A percentile compares a stretch with the other conserved stretches of the same genome.
phyloP scores from a whole-genome alignment of 768 basidiomycete genomes.

The Wakefieldia striispora region DNA sequence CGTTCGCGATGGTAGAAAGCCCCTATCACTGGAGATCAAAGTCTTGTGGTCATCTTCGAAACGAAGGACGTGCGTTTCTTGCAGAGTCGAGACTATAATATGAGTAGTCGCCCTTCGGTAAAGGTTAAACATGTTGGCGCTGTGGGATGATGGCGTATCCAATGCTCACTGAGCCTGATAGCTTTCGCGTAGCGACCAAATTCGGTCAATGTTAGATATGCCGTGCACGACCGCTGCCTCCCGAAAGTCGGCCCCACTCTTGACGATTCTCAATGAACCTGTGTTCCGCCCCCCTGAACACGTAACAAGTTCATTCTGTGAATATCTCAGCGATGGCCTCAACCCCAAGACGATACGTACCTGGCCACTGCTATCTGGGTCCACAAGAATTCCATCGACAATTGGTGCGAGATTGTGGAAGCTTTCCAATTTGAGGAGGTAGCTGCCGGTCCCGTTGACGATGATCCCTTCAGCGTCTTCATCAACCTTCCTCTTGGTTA shows the following conservation, averaged over 20 bases:
- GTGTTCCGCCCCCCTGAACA: conserved; percentile 80
- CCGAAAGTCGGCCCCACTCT: conserved; percentile 79
- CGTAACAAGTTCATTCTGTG: conserved; percentile 76
- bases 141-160: no score
- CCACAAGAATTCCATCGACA: conserved; percentile 73
- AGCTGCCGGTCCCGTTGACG: conserved; percentile 52
- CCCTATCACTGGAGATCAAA: conserved; percentile 34
- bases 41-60: conserved; percentile 35
- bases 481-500: conserved; percentile 36
- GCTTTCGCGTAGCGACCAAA: conserved; percentile 59
- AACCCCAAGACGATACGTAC: conserved; percentile 34
- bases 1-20: conserved; percentile 55
- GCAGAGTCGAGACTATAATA: conserved; percentile 58
- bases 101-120: conserved; percentile 49
- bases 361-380: conserved; percentile 69
- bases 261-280: conserved; percentile 73
- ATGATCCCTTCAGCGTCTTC: conserved; percentile 42
- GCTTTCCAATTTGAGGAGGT: conserved; percentile 57
- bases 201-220: conserved; percentile 49
- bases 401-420: conserved; percentile 84
- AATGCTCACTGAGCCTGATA: conserved; percentile 49
- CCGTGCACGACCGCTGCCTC: conserved; percentile 60
- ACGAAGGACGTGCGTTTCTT: conserved; percentile 52
- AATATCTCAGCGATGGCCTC: background rate
- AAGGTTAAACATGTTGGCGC: background rate